These are phyloP conservation scores for Lactarius hatsudake DNA, from an alignment of 768 basidiomycete genomes.

Conservation along the genomic window DNA sequence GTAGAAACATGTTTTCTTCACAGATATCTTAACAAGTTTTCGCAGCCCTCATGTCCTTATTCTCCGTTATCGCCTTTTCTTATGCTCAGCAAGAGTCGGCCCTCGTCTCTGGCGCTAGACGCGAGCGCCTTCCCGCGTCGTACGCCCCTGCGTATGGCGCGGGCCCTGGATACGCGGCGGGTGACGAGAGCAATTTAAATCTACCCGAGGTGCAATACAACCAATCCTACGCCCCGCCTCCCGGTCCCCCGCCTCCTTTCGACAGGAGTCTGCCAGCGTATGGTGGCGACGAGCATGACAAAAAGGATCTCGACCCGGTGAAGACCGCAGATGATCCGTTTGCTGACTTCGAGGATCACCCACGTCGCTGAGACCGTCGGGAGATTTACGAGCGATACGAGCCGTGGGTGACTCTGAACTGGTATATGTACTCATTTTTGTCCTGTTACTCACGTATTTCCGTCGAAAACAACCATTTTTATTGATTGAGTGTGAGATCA, in stretches of 20 bases:
- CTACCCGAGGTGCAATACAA: slow-evolving; percentile 29
- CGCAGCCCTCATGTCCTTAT: slow-evolving; percentile 56
- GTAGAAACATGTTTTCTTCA: slow-evolving; percentile 27
- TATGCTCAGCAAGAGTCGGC: slow-evolving; percentile 77
- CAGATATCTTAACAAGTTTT: not conserved
- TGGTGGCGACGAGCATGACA: slow-evolving; percentile 32
- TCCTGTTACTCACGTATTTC: not conserved
- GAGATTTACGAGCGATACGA: not conserved
- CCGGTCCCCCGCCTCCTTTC: slow-evolving; percentile 45
- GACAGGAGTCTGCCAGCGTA: slow-evolving; percentile 46
- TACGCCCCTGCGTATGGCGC: slow-evolving; percentile 34
- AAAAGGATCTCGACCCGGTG: slow-evolving; percentile 31
- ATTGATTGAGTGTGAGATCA: not conserved
- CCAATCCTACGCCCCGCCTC: slow-evolving; percentile 44
- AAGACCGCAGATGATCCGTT: slow-evolving; percentile 51
- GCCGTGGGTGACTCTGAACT: not conserved
- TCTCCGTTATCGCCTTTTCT: slow-evolving; percentile 62
- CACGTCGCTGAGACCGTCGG: slow-evolving; percentile 2
- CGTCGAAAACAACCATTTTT: not conserved
- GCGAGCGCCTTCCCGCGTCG: slow-evolving; percentile 40
- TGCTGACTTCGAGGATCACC: slow-evolving; percentile 42
- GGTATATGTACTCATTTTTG: slow-evolving; percentile 5
- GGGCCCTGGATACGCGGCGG: slow-evolving; percentile 28
- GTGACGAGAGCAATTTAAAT: slow-evolving; percentile 14
- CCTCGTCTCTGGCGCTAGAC: slow-evolving; percentile 42